Evolutionary conservation across 2,329 filamentous ascomycete species (phyloP).

Genomic region (Metarhizium sp.): DNA sequence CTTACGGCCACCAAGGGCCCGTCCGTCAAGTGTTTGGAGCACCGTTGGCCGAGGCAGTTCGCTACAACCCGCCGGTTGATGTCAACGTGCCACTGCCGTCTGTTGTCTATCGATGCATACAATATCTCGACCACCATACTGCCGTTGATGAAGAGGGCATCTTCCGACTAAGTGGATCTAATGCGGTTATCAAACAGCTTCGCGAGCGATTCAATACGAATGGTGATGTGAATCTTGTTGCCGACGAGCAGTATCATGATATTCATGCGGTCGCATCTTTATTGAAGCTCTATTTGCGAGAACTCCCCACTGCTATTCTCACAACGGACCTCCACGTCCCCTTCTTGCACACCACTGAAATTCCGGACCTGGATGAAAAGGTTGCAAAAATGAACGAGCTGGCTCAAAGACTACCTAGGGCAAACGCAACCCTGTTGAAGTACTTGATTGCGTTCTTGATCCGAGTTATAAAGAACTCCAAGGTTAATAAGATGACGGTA

Average conservation of each 20-base stretch:
- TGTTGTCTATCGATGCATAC: constrained; percentile 90
- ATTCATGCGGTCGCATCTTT: constrained; percentile 93
- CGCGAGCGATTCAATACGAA: constrained; percentile 90
- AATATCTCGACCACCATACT: constrained; percentile 78
- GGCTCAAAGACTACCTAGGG: constrained; percentile 67
- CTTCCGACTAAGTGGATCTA: constrained; percentile 94
- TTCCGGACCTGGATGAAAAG: constrained; percentile 67
- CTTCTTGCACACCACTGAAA: constrained; percentile 76
- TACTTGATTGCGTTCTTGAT: constrained; percentile 85
- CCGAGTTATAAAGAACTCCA: constrained; percentile 81
- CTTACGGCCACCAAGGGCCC: constrained; percentile 38
- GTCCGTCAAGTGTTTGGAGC: constrained; percentile 74
- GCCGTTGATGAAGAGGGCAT: constrained; percentile 87
- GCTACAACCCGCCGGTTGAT: constrained; percentile 64
- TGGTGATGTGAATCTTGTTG: constrained; percentile 79
- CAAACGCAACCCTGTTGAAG: constrained; percentile 73
- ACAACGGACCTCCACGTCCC: constrained; percentile 85
- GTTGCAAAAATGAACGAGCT: constrained; percentile 66
- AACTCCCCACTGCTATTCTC: constrained; percentile 83
- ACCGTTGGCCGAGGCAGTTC: constrained; percentile 75
- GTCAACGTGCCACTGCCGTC: constrained; percentile 72
- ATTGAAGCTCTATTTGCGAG: constrained; percentile 86
- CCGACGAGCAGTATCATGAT: constrained; percentile 80
- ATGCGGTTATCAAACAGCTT: constrained; percentile 82
- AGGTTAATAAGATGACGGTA: constrained; percentile 95